phyloP scores from a whole-genome alignment of 352 stramenopile genomes.

The Globisporangium splendens region DNA sequence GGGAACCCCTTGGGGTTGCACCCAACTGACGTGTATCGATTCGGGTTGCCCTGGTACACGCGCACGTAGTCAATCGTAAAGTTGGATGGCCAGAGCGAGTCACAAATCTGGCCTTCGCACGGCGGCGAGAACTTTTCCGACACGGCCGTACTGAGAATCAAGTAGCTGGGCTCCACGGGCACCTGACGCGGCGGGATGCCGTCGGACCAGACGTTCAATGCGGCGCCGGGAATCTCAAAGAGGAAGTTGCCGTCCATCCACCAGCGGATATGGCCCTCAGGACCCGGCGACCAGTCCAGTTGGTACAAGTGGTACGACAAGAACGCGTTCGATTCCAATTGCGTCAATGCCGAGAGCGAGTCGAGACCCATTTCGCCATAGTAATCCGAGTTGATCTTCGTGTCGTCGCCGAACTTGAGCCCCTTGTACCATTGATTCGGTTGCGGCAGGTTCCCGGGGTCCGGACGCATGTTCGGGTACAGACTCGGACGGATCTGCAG shows the following conservation, averaged over 20 bases:
- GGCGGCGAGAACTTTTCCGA: slow-evolving; percentile 93
- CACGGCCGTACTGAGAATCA: slow-evolving; percentile 98
- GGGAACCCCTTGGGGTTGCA: slow-evolving; percentile 91
- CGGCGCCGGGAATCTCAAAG: slow-evolving; percentile 89
- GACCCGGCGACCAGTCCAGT: slow-evolving; percentile 93
- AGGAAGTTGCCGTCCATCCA: slow-evolving; percentile 93
- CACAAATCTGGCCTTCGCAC: slow-evolving; percentile 90
- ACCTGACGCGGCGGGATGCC: slow-evolving; percentile 79
- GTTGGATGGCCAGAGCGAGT: slow-evolving; percentile 89
- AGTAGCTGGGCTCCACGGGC: slow-evolving; percentile 94
- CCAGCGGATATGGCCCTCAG: slow-evolving; percentile 91
- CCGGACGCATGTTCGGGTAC: slow-evolving; percentile 55
- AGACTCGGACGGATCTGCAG: slow-evolving; percentile 90
- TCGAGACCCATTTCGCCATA: slow-evolving; percentile 94
- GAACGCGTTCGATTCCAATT: slow-evolving; percentile 91
- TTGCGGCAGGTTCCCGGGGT: slow-evolving; percentile 42
- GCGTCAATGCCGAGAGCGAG: slow-evolving; percentile 92
- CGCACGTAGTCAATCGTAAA: slow-evolving; percentile 96
- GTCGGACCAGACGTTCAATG: slow-evolving; percentile 78
- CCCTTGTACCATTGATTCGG: slow-evolving; percentile 90
- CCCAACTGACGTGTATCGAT: slow-evolving; percentile 89
- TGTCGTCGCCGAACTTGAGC: slow-evolving; percentile 82
- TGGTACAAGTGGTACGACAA: slow-evolving; percentile 92
- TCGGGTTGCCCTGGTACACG: slow-evolving; percentile 91
- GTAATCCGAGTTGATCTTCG: slow-evolving; percentile 92